Evolutionary conservation across 768 basidiomycete species (phyloP).

Genomic region (Austroboletus eburneus): DNA sequence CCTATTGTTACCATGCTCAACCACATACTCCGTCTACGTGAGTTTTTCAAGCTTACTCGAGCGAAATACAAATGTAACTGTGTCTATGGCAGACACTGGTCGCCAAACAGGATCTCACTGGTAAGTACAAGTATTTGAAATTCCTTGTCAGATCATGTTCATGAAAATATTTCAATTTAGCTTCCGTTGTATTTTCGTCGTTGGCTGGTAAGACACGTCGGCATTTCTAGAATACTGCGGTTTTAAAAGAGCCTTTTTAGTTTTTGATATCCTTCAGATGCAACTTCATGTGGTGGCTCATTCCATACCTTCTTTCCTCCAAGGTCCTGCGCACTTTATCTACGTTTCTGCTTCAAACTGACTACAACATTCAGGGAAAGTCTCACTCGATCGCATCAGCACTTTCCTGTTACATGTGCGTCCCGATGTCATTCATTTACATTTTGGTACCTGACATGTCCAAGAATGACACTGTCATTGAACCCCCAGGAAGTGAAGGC

Average conservation of each 20-base stretch:
- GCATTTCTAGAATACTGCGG: neutral
- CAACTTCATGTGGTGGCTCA: neutral
- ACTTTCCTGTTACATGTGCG: constrained; percentile 4
- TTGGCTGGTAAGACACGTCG: constrained; percentile 2
- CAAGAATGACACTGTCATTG: constrained; percentile 4
- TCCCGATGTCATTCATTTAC: neutral
- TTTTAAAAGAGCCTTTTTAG: neutral
- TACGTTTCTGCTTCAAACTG: constrained; percentile 11
- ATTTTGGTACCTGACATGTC: neutral
- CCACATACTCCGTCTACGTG: constrained; percentile 59
- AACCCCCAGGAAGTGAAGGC: neutral
- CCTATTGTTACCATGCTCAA: constrained; percentile 61
- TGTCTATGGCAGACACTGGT: constrained; percentile 3
- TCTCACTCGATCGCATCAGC: constrained; percentile 10
- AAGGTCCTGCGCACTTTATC: constrained; percentile 20
- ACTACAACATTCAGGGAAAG: constrained; percentile 12
- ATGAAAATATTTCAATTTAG: neutral
- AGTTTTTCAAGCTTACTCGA: constrained; percentile 14
- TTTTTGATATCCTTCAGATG: constrained; percentile 1
- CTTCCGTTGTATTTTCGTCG: constrained; percentile 10
- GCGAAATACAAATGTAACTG: neutral
- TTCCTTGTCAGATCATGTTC: neutral
- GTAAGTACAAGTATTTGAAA: constrained; percentile 3
- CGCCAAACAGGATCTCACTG: constrained; percentile 4
- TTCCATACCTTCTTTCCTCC: constrained; percentile 3